Evolutionary conservation across 1,284 basidiomycete genomes (phyloP).

Genomic region (Entoloma clypeatum): DNA sequence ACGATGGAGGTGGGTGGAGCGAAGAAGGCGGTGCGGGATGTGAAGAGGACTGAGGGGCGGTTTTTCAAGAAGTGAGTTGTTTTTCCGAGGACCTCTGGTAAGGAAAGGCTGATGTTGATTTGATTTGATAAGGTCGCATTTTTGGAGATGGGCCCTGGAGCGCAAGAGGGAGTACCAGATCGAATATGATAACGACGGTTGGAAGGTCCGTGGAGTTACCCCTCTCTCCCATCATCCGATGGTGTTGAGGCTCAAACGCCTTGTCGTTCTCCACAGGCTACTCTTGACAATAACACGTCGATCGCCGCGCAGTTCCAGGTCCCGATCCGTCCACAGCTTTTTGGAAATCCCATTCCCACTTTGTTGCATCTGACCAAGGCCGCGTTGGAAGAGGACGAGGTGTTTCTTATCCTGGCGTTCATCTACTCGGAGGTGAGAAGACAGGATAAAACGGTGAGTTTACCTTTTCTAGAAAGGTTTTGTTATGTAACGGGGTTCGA

Average conservation of each 20-base stretch:
- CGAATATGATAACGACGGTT: slow-evolving; percentile 36
- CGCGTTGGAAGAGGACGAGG: slow-evolving; percentile 41
- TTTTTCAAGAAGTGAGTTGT: slow-evolving; percentile 33
- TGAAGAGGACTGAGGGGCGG: slow-evolving; percentile 33
- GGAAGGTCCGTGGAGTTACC: slow-evolving; percentile 34
- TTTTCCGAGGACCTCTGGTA: no score
- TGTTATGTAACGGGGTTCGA: background rate
- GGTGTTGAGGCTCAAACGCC: background rate
- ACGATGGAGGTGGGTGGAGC: slow-evolving; percentile 39
- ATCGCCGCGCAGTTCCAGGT: slow-evolving; percentile 38
- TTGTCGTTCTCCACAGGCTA: slow-evolving; percentile 16
- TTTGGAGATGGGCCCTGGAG: slow-evolving; percentile 41
- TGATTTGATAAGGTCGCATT: slow-evolving; percentile 26
- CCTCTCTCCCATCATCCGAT: background rate
- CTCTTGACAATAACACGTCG: slow-evolving; percentile 22
- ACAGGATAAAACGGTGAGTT: slow-evolving; percentile 41
- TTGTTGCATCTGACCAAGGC: slow-evolving; percentile 33
- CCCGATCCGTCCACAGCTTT: slow-evolving; percentile 42
- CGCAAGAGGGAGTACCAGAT: slow-evolving; percentile 42
- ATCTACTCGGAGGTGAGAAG: slow-evolving; percentile 42
- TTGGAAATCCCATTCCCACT: slow-evolving; percentile 38
- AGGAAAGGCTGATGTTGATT: no score
- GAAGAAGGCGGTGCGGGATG: slow-evolving; percentile 33
- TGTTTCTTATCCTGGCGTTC: slow-evolving; percentile 42
- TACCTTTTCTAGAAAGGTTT: background rate